Percentiles rank a stretch among this genome's conserved stretches.
Conservation (phyloP, 2,329 filamentous ascomycete species). For the Aspergillus glaucus region DNA sequence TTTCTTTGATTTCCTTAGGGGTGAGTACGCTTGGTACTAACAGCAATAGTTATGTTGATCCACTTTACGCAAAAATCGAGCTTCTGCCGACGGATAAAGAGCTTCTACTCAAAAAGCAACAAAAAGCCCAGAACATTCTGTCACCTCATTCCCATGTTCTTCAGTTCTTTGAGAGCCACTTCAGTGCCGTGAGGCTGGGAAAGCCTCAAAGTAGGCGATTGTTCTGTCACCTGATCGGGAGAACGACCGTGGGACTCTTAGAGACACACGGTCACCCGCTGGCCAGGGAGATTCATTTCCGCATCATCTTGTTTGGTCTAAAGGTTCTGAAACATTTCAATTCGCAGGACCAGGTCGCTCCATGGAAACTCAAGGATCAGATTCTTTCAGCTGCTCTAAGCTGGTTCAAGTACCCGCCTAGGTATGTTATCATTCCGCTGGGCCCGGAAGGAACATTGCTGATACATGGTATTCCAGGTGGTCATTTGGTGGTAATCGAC, state of each 20-base stretch:
- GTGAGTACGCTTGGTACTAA: slow-evolving; percentile 6
- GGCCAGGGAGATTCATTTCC: slow-evolving; percentile 85
- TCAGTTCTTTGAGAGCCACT: slow-evolving; percentile 89
- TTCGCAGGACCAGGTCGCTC: slow-evolving; percentile 55
- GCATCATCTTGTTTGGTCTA: slow-evolving; percentile 75
- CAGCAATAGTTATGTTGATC: slow-evolving; percentile 60
- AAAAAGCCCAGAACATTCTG: slow-evolving; percentile 72
- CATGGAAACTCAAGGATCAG: slow-evolving; percentile 82
- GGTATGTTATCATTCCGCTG: slow-evolving; percentile 32
- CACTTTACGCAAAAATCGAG: slow-evolving; percentile 85
- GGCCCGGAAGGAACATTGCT: slow-evolving; percentile 1
- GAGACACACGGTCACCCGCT: slow-evolving; percentile 72
- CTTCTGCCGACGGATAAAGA: slow-evolving; percentile 85
- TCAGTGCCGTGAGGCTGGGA: slow-evolving; percentile 82
- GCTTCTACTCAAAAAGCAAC: slow-evolving; percentile 65
- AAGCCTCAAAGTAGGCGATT: slow-evolving; percentile 74
- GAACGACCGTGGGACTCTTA: slow-evolving; percentile 69
- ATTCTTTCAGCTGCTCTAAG: slow-evolving; percentile 77
- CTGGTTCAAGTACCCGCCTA: slow-evolving; percentile 79
- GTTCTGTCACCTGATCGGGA: slow-evolving; percentile 72
- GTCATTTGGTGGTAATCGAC: slow-evolving; percentile 90
- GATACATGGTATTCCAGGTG: slow-evolving; percentile 47
- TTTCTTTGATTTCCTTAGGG: neutral
- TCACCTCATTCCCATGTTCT: slow-evolving; percentile 79
- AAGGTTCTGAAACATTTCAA: slow-evolving; percentile 69